Base-by-base conservation (phyloP, 2,329 filamentous ascomycete species). In the Xylariaceae sp. region DNA sequence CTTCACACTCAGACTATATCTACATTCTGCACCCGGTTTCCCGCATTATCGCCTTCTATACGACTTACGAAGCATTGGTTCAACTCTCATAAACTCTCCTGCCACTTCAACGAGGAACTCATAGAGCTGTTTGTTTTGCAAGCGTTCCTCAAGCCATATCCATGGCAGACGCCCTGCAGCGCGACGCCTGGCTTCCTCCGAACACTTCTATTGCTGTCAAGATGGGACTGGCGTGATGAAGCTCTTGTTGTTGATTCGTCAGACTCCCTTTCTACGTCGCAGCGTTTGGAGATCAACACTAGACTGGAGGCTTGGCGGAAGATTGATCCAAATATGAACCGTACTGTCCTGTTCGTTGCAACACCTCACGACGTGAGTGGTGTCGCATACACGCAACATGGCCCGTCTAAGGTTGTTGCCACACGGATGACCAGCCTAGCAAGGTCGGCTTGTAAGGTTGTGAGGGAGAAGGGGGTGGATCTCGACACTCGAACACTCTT, bases 11-110 rank as follows among this genome's bases (percentile, higher is more conserved):
- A 96, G 72, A 89, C 88, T 4, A 81, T 98, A 40, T 82, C 89
- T 50, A 91, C 88, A 1, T 85, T 92, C 51, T 91, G 88, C 73
- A 96, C 90, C 1, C 85, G 91, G 2, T 88, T 91, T 64, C 88
- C 89, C 1, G 81, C 91, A 1, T 78, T 99, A 6, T 96, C 92
- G 0, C 85, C 88, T 2, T 89, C 92, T 0, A 90, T 97, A 59
- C 87, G 93, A 18, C 79, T 98, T 2, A 81, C 90, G 44, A 98
- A 98, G 77, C 84, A 87, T 68, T 99, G 95, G 95, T 95, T 96
- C 73, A 83, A 85, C 61, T 82, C 83, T 2, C 95, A 99, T 71
- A 87, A 96, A 63, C 84, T 99, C 7, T 79, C 84, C 3, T 81
- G 81, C 14, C 90, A 97, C 71, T 81, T 98, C 64, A 80, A 82